Evolutionary conservation across 768 basidiomycete genomes (phyloP).

Genomic region (Suillus hirtellus): DNA sequence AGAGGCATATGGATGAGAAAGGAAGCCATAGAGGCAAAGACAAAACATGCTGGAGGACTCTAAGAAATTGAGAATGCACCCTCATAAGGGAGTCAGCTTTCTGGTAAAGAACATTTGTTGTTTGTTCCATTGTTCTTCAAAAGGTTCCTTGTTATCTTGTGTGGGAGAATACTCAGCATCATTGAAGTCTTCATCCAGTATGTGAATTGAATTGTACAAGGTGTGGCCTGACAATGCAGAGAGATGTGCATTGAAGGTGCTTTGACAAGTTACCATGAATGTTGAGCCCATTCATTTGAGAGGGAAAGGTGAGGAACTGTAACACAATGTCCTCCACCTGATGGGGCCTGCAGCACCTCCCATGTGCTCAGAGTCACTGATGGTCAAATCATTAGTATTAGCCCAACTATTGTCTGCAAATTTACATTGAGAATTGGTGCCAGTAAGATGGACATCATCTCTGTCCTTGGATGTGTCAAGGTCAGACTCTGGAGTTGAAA

Average conservation of each 20-base stretch:
- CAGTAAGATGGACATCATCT: conserved; percentile 58
- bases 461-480: conserved; percentile 52
- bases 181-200: conserved; percentile 50
- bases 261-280: conserved; percentile 54
- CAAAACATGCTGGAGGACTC: conserved; percentile 69
- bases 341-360: conserved; percentile 40
- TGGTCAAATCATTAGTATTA: conserved; percentile 24
- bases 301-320: conserved; percentile 56
- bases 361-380: conserved; percentile 50
- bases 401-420: conserved; percentile 28
- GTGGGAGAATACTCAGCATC: conserved; percentile 24
- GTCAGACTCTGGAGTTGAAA: conserved; percentile 32
- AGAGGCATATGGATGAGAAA: conserved; percentile 67
- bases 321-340: conserved; percentile 45
- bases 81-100: conserved; percentile 58
- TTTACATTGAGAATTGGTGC: conserved; percentile 46
- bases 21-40: conserved; percentile 58
- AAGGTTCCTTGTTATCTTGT: conserved; percentile 39
- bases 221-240: conserved; percentile 73
- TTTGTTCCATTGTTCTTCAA: conserved; percentile 28
- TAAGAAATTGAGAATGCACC: conserved; percentile 76
- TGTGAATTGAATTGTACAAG: conserved; percentile 57
- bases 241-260: conserved; percentile 60
- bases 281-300: conserved; percentile 61
- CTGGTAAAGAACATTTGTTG: conserved; percentile 40